Evolutionary conservation across 23 red algal species (phyloP).

Genomic region (Pyropia yezoensis): DNA sequence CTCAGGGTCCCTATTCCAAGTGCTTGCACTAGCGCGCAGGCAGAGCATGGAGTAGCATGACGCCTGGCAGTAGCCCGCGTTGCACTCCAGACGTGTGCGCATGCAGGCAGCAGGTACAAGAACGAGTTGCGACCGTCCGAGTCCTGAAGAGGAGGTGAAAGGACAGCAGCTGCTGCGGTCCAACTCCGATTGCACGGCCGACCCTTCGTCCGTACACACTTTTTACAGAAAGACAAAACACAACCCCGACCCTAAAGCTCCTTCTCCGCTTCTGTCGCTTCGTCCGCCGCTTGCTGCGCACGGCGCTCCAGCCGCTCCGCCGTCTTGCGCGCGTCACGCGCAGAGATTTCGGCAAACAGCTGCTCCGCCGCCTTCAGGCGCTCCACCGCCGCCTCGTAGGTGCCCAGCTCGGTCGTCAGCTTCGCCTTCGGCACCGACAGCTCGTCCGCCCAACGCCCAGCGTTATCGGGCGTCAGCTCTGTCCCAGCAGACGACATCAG

Average conservation of each 20-base stretch:
- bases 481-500: conserved; percentile 43
- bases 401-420: conserved; percentile 42
- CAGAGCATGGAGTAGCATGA: no score
- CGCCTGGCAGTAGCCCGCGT: no score
- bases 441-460: conserved; percentile 43
- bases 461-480: conserved; percentile 35
- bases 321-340: conserved; percentile 62
- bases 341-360: conserved; percentile 73
- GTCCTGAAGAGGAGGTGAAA: no score
- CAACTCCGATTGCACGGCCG: no score
- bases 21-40: no score
- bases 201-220: no score
- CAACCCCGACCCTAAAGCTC: neutral
- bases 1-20: no score
- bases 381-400: conserved; percentile 58
- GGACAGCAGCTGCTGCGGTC: no score
- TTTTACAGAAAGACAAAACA: no score
- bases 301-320: conserved; percentile 66
- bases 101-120: no score
- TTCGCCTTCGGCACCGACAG: conserved; percentile 27
- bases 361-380: conserved; percentile 75
- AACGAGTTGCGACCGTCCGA: no score
- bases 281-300: conserved; percentile 55
- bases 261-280: conserved; percentile 50
- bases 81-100: no score